A percentile compares a stretch with the other conserved stretches of the same genome.
Conservation (phyloP, 805 yeast genomes). For the Candida stauntonica region DNA sequence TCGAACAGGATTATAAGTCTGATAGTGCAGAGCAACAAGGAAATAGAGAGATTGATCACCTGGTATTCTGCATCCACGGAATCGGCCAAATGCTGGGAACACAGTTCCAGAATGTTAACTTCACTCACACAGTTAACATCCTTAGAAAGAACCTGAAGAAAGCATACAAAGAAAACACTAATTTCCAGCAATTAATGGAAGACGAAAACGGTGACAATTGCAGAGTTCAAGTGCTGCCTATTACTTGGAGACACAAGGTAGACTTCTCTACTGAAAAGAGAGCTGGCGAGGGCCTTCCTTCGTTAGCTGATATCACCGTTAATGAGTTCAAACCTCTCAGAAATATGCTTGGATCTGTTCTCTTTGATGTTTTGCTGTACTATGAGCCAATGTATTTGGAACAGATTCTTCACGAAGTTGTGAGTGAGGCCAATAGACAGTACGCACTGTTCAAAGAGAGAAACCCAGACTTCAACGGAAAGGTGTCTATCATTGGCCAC, state of each 20-base stretch:
- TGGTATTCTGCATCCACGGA: constrained; percentile 90
- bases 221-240: constrained; percentile 79
- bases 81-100: constrained; percentile 87
- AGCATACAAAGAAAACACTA: constrained; percentile 39
- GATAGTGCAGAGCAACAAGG: constrained; percentile 39
- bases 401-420: constrained; percentile 60
- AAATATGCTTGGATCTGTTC: constrained; percentile 78
- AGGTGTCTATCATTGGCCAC: constrained; percentile 82
- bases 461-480: constrained; percentile 75
- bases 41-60: constrained; percentile 52
- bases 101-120: constrained; percentile 75
- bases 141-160: constrained; percentile 51
- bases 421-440: constrained; percentile 56
- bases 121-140: constrained; percentile 76
- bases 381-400: constrained; percentile 66
- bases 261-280: constrained; percentile 51
- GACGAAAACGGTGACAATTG: constrained; percentile 41
- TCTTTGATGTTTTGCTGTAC: constrained; percentile 75
- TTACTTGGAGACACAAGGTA: constrained; percentile 83
- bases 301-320: constrained; percentile 67
- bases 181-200: constrained; percentile 33
- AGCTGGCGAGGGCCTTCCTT: constrained; percentile 47
- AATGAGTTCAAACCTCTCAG: constrained; percentile 76
- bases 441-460: constrained; percentile 52
- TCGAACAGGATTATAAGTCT: constrained; percentile 45